Evolutionary conservation across 306 rosid genomes (phyloP), one percentile per base, ranked within the genome.

Genomic region (Trifolium fragiferum): DNA sequence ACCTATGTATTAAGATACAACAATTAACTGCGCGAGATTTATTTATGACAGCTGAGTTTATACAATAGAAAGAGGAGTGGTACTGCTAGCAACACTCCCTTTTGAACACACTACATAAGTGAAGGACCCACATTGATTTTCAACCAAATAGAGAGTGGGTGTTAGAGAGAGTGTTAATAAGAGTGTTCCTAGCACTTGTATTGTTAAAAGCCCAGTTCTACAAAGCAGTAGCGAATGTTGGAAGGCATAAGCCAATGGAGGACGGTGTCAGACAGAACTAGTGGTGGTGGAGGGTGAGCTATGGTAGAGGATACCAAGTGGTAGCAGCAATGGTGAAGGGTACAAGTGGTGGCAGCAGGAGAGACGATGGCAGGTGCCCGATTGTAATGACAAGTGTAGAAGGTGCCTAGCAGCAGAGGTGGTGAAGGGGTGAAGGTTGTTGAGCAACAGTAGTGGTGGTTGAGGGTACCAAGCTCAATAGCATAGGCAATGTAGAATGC

Each of bases 11-110:
- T 32, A 9, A 9, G 40, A 30, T 14, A 59, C 41, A 59, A 61
- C 12, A 61, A 61, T n/a, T 32, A 60, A 8, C 14, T 32, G 14
- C 7, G n/a, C 0, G 0, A 61, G 20, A 32, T 32, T 8, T 27
- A 33, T 62, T 62, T n/a, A 62, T 16, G 27, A 16, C 68, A 16
- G 14, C 44, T 35, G n/a, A 63, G 47, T 35, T 63, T 63, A 61
- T 8, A 61, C 14, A 60, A 14, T 30, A 30, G 41, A 60, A 60
- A 25, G 27, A 25, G 27, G 27, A 25, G 27, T 25, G n/a, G n/a
- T n/a, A n/a, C n/a, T n/a, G 27, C 27, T 25, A 25, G 27, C 27
- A 25, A 25, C 2, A 25, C 27, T 25, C 27, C 27, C 27, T 25
- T 25, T 0, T 25, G 27, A 25, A 25, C 27, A 25, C 27, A n/a